Base-by-base conservation (phyloP, 768 basidiomycete species). In the Steccherinum ochraceum region DNA sequence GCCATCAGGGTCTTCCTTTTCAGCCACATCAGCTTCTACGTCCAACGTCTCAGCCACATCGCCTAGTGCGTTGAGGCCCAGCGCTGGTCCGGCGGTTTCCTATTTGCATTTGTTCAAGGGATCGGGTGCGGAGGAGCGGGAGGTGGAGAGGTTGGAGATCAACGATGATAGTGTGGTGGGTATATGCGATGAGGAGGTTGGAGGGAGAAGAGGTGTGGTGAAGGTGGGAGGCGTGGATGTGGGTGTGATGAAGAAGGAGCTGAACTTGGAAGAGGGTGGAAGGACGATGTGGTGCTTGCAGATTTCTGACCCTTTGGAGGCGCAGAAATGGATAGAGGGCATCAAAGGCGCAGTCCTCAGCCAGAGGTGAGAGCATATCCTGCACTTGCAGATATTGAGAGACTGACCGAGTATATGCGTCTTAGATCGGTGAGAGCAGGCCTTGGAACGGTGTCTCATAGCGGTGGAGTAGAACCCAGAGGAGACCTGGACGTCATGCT, bases 401-500 rank as follows among this genome's bases (percentile, higher is more conserved):
- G 27, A 26, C 51, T 57, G 23, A 57, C 26, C 48, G 52, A 41
- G 13, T 16, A 50, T 30, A 13, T 12, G 40, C 5, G 30, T 39
- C 48, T 2, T 52, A 89, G 87, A 57, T 81, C 85, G 35, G 68
- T 85, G 23, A 83, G 84, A 19, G 85, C 82, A 7, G 87, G 87
- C 13, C 64, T 89, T 12, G 77, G 79, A 26, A 66, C 72, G 20
- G 67, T 79, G 23, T 61, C 73, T 0, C 68, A 68, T 39, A 67
- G 67, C 2, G 69, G 72, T 19, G 71, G 69, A 13, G 68, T 76
- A 23, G 88, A 88, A 53, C 86, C 86, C 19, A 74, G 81, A 43
- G 88, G 88, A 4, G 88, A 90, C 60, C 79, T 90, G 71, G 88
- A 90, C 61, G 88, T 89, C 44, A 86, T 89, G 79, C 73, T 90